A percentile compares a stretch with the other conserved stretches of the same genome.
Conservation (phyloP, 129 eudicot genomes). For the Gnaphalium uliginosum region DNA sequence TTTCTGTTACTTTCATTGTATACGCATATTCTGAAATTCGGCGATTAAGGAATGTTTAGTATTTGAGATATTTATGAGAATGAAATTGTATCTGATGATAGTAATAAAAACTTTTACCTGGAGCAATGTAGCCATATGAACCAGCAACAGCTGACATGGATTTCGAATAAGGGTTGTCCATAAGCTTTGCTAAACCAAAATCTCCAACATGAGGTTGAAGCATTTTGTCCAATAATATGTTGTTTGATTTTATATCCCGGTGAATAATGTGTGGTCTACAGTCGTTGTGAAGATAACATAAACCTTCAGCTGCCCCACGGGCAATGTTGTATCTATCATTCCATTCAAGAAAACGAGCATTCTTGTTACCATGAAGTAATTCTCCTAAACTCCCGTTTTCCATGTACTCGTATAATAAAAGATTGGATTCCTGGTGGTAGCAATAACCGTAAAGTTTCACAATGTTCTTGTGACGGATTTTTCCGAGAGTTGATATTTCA, state of each 20-base stretch:
- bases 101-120: slow-evolving; percentile 50
- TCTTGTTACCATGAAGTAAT: slow-evolving; percentile 58
- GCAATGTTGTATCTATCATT: slow-evolving; percentile 64
- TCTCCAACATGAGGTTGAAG: slow-evolving; percentile 87
- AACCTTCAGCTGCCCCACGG: slow-evolving; percentile 91
- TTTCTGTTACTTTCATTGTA: slow-evolving; percentile 94
- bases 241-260: slow-evolving; percentile 89
- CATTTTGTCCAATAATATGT: slow-evolving; percentile 72
- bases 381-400: slow-evolving; percentile 90
- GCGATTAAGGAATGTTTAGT: background rate
- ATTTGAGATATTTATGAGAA: background rate
- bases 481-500: slow-evolving; percentile 92
- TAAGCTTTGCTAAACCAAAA: slow-evolving; percentile 93
- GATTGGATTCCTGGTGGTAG: slow-evolving; percentile 77
- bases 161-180: slow-evolving; percentile 68
- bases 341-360: slow-evolving; percentile 61
- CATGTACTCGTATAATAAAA: slow-evolving; percentile 85
- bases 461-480: slow-evolving; percentile 78
- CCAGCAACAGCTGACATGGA: slow-evolving; percentile 97
- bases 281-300: slow-evolving; percentile 79
- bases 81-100: background rate
- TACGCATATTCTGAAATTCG: slow-evolving; percentile 82
- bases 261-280: slow-evolving; percentile 90
- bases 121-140: slow-evolving; percentile 96
- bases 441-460: slow-evolving; percentile 83